Conservation (phyloP, 257 asterid species). For the Coffea canephora region DNA sequence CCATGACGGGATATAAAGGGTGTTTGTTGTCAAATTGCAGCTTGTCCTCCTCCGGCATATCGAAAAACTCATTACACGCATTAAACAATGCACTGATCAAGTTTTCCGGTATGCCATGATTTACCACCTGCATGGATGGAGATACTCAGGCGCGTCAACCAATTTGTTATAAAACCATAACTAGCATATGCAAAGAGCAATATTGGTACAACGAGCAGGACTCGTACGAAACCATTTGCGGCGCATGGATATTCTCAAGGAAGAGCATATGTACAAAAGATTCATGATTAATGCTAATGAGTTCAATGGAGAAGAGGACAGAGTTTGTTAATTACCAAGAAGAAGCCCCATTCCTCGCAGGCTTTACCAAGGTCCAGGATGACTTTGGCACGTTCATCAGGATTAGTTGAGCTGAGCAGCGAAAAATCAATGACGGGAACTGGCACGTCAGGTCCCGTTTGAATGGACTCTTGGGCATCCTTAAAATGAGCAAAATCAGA, state of each 20-base stretch:
- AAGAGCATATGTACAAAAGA: too few species aligned
- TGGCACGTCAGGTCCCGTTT: slow-evolving; percentile 13
- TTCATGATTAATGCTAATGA: too few species aligned
- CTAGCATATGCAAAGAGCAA: not conserved
- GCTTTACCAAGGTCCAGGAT: slow-evolving; percentile 34
- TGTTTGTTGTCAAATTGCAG: slow-evolving; percentile 41
- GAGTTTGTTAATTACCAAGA: slow-evolving; percentile 28
- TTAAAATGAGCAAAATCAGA: slow-evolving; percentile 9
- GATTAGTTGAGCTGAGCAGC: slow-evolving; percentile 22
- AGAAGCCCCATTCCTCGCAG: slow-evolving; percentile 56
- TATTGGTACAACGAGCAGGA: too few species aligned
- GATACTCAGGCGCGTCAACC: too few species aligned
- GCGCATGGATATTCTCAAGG: too few species aligned
- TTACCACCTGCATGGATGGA: slow-evolving; percentile 39
- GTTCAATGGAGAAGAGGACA: not conserved
- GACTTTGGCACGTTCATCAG: slow-evolving; percentile 25
- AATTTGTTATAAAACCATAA: not conserved
- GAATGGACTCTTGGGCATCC: not conserved
- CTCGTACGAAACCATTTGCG: too few species aligned
- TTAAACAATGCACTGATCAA: slow-evolving; percentile 40
- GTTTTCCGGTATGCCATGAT: slow-evolving; percentile 66
- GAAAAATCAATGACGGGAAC: slow-evolving; percentile 46
- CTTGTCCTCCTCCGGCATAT: slow-evolving; percentile 65
- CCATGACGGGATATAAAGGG: slow-evolving; percentile 45
- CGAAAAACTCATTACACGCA: slow-evolving; percentile 46